phyloP scores from a whole-genome alignment of 306 rosid species.

The Lotus japonicus region DNA sequence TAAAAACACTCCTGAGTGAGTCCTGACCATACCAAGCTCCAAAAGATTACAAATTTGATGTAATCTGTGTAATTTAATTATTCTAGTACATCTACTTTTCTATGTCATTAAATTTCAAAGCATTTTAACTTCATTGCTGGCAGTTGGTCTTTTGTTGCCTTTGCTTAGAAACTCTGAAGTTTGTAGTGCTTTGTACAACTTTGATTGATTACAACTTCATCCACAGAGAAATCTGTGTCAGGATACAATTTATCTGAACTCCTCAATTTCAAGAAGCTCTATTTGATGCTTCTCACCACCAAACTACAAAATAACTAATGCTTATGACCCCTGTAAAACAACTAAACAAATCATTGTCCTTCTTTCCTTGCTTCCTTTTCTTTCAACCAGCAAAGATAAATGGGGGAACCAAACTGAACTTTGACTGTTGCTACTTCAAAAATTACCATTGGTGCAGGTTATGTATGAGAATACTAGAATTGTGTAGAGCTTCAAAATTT shows the following conservation, averaged over 20 bases:
- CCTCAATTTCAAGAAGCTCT: conserved; percentile 8
- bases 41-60: too few relatives aligned
- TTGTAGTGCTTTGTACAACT: not conserved
- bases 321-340: conserved; percentile 11
- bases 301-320: not conserved
- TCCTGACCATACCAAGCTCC: too few relatives aligned
- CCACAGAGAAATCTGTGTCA: conserved; percentile 8
- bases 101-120: not conserved
- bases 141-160: not conserved
- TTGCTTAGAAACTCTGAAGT: not conserved
- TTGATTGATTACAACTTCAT: conserved; percentile 3
- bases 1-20: too few relatives aligned
- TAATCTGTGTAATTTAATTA: not conserved
- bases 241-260: not conserved
- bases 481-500: not conserved
- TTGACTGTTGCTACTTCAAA: not conserved
- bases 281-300: not conserved
- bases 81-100: not conserved
- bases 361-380: not conserved
- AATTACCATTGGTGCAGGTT: not conserved
- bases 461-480: not conserved
- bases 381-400: not conserved
- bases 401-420: not conserved
- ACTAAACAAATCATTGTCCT: conserved; percentile 9
- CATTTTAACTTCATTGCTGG: not conserved